Conservation (phyloP, 78 protist species). For the Emiliania huxleyi region DNA sequence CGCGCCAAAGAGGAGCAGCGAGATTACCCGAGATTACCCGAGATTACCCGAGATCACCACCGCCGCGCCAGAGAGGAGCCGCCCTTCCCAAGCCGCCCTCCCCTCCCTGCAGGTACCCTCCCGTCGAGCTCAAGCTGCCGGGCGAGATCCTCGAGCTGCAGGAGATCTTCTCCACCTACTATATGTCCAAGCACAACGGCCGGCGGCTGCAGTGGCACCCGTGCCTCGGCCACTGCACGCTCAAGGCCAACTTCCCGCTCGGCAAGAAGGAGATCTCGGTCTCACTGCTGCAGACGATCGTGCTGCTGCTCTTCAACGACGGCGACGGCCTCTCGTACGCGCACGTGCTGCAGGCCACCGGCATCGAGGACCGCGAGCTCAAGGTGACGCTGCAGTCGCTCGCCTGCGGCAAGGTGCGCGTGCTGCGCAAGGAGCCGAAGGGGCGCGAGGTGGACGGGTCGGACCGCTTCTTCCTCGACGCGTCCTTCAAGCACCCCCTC, state of each 20-base stretch:
- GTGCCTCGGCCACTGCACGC: constrained; percentile 59
- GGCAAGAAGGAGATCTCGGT: constrained; percentile 79
- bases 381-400: constrained; percentile 72
- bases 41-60: no score
- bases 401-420: constrained; percentile 59
- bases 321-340: not conserved
- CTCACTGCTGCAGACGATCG: constrained; percentile 79
- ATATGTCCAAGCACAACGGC: constrained; percentile 70
- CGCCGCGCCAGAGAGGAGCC: no score
- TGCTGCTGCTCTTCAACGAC: constrained; percentile 78
- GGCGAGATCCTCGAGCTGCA: constrained; percentile 43
- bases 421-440: constrained; percentile 53
- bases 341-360: not conserved
- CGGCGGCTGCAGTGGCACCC: constrained; percentile 82
- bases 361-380: constrained; percentile 61
- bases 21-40: no score
- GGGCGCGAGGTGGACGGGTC: constrained; percentile 53
- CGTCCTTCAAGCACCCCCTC: constrained; percentile 62
- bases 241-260: constrained; percentile 53
- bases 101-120: no score
- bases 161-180: constrained; percentile 72
- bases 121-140: constrained; percentile 54
- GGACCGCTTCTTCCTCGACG: constrained; percentile 78
- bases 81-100: no score
- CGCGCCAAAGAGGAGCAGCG: no score